Base-by-base conservation (phyloP, 1,284 basidiomycete genomes). In the Puccinia hordei region DNA sequence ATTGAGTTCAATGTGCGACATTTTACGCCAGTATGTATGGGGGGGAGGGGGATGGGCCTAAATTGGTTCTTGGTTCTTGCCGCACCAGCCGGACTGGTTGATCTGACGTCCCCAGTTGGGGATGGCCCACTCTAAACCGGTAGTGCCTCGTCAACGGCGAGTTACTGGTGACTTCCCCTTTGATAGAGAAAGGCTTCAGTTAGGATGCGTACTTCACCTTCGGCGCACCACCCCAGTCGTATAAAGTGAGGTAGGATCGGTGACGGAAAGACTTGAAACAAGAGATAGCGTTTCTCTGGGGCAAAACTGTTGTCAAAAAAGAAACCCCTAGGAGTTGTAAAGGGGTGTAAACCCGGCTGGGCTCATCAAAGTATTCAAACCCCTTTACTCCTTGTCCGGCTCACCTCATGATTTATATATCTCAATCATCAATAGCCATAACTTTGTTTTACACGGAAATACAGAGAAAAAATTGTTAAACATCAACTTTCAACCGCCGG, bases 261-360 rank as follows among this genome's bases (percentile, higher is more conserved):
- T 15, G 8, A 10, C 57, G 17, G 57, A 61, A 35, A 35, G 57
- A 27, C 57, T 33, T 12, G 33, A 24, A 27, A 61, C 13, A 12
- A 61, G 57, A 44, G 8, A 61, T 61, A 61, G 30, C 27, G 30
- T 61, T 61, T 61, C 57, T 27, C 27, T 61, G 57, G 57, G 57
- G 57, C 57, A 61, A 17, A 61, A 33, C 9, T 27, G 57, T 61
- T 15, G 30, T 30, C 57, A 33, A 61, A 24, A 61, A 35, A 61
- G 41, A 61, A 15, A 35, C 57, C 30, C 57, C 57, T 61, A 15
- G n/a, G n/a, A n/a, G n/a, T n/a, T n/a, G n/a, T n/a, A 61, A 10
- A 30, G 30, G 57, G 17, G 2, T 35, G 57, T 27, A 57, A 2
- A 57, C 57, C 30, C 57, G 30, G 57, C 30, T 61, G 57, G 30